Percentiles rank a stretch among this genome's conserved stretches.
Evolutionary conservation across 1,284 basidiomycete species (phyloP).

Genomic region (Mycena sp.): DNA sequence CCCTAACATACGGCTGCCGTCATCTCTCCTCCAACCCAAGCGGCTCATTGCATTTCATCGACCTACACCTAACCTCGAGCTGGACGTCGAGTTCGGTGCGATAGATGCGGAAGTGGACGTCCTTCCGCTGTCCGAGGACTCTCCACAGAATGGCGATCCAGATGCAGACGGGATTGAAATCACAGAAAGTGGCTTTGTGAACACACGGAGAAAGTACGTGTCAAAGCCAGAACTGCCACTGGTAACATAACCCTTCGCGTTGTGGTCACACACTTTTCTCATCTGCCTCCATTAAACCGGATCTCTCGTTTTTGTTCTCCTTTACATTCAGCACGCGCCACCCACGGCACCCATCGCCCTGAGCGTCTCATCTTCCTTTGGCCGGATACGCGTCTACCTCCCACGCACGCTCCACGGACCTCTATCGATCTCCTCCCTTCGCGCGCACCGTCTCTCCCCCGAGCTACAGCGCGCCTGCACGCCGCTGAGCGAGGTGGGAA

Average conservation of each 20-base stretch:
- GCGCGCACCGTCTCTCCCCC: constrained; percentile 1
- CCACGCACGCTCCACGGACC: constrained; percentile 12
- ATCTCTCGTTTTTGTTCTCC: background rate
- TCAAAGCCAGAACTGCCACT: background rate
- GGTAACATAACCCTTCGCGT: constrained; percentile 2
- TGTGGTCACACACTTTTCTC: background rate
- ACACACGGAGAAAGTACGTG: background rate
- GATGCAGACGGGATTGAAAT: too few relatives aligned
- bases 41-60: background rate
- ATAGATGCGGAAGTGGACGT: constrained; percentile 11
- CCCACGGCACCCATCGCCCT: background rate
- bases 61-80: background rate
- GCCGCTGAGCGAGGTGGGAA: constrained; percentile 2
- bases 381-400: constrained; percentile 5
- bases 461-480: background rate
- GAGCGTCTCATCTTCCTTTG: background rate
- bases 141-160: too few relatives aligned
- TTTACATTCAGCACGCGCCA: constrained; percentile 1
- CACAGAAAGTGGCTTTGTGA: too few relatives aligned
- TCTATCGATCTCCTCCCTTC: constrained; percentile 4
- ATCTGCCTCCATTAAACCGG: background rate
- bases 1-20: background rate
- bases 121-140: background rate
- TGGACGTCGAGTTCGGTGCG: background rate
- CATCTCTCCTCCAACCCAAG: background rate